Evolutionary conservation across 306 rosid species (phyloP).

Genomic region (Fragaria nilgerrensis): DNA sequence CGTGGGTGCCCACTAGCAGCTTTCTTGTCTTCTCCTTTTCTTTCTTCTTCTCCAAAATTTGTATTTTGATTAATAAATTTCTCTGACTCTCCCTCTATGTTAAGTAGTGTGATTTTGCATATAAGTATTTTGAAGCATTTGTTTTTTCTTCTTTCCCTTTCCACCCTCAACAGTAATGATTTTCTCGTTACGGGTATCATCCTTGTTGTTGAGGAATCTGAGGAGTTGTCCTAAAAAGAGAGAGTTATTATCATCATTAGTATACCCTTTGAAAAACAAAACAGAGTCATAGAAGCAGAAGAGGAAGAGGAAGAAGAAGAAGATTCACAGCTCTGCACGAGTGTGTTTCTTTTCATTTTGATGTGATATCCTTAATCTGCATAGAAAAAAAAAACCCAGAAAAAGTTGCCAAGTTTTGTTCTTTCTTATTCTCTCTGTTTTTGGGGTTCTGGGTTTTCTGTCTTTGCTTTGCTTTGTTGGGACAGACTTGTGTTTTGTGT

Average conservation of each 20-base stretch:
- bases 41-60: neutral
- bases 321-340: slow-evolving; percentile 53
- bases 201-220: slow-evolving; percentile 53
- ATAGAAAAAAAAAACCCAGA: slow-evolving; percentile 10
- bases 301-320: slow-evolving; percentile 16
- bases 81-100: neutral
- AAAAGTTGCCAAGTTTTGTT: slow-evolving; percentile 25
- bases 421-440: slow-evolving; percentile 8
- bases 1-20: slow-evolving; percentile 66
- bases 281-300: slow-evolving; percentile 6
- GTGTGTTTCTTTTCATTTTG: slow-evolving; percentile 48
- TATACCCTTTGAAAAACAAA: slow-evolving; percentile 5
- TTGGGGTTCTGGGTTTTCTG: slow-evolving; percentile 30
- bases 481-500: slow-evolving; percentile 9
- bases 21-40: slow-evolving; percentile 41
- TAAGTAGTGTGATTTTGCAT: neutral
- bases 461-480: slow-evolving; percentile 9
- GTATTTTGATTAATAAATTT: neutral
- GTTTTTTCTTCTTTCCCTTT: slow-evolving; percentile 15
- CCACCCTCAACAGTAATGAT: slow-evolving; percentile 50
- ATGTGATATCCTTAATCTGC: slow-evolving; percentile 38
- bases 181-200: slow-evolving; percentile 56
- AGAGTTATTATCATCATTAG: slow-evolving; percentile 23
- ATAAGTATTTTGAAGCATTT: slow-evolving; percentile 19
- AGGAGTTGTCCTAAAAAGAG: slow-evolving; percentile 42